Conservation (phyloP, 371 early-diverging fungal species). For the Apophysomyces trapeziformis region DNA sequence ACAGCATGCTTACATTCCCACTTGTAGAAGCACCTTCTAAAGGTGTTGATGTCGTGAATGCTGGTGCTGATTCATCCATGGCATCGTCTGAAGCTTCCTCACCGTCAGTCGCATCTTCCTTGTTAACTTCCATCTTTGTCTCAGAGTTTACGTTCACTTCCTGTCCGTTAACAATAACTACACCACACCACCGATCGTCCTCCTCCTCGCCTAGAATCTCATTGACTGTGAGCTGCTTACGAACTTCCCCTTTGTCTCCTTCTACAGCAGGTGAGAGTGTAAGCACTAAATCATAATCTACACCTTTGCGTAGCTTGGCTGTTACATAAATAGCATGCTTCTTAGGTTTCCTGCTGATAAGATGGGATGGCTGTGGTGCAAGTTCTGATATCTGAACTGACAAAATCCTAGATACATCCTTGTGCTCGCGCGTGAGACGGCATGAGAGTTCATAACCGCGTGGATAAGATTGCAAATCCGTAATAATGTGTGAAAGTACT, state of each 20-base stretch:
- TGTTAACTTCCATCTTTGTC: not conserved
- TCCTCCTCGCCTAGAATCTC: conserved; percentile 2
- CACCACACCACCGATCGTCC: conserved; percentile 22
- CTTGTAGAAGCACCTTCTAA: conserved; percentile 39
- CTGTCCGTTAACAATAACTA: conserved; percentile 22
- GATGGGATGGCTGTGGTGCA: conserved; percentile 30
- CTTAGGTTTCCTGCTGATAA: conserved; percentile 16
- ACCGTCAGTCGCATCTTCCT: conserved; percentile 10
- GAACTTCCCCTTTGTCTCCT: not conserved
- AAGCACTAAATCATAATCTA: not conserved
- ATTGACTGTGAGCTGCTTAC: conserved; percentile 8
- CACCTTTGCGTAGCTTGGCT: not conserved
- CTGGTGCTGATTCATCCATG: not conserved
- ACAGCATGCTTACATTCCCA: conserved; percentile 34
- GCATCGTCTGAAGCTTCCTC: not conserved
- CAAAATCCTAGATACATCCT: conserved; percentile 22
- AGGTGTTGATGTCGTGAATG: conserved; percentile 30
- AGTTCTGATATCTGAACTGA: conserved; percentile 25
- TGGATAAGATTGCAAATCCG: conserved; percentile 48
- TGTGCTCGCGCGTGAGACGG: conserved; percentile 15
- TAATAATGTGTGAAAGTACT: conserved; percentile 31
- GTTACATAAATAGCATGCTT: conserved; percentile 12
- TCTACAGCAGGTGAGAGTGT: conserved; percentile 4
- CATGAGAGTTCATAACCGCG: conserved; percentile 37
- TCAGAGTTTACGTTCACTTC: conserved; percentile 16